Conservation (phyloP, 2,329 filamentous ascomycete species). For the Colletotrichum eleusines region DNA sequence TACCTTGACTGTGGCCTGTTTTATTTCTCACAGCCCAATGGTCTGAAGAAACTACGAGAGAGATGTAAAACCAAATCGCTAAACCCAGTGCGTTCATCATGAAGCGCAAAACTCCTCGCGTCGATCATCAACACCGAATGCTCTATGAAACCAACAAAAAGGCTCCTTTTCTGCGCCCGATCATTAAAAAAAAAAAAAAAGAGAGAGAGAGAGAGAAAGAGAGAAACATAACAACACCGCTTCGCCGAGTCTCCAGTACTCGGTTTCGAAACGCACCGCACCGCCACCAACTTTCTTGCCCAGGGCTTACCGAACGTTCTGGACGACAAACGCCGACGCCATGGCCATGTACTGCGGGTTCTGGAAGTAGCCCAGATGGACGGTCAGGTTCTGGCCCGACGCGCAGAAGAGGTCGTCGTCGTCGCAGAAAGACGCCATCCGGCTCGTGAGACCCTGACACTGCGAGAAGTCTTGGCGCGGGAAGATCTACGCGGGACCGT, state of each 20-base stretch:
- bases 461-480: conserved; percentile 28
- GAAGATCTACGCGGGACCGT: conserved; percentile 20
- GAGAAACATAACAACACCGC: not conserved
- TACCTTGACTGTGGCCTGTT: not conserved
- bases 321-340: conserved; percentile 16
- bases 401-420: conserved; percentile 36
- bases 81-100: conserved; percentile 17
- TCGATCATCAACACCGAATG: conserved; percentile 36
- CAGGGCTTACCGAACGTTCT: conserved; percentile 11
- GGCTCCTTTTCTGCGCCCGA: not conserved
- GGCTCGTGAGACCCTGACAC: conserved; percentile 9
- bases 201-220: too few species aligned
- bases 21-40: not conserved
- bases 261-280: not conserved
- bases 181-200: conserved; percentile 7
- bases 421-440: conserved; percentile 33
- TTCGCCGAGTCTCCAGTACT: conserved; percentile 29
- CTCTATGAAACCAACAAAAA: not conserved
- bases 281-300: not conserved
- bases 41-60: not conserved
- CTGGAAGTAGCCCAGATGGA: conserved; percentile 37
- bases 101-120: conserved; percentile 20
- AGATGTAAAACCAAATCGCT: not conserved
- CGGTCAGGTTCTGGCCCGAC: conserved; percentile 34
- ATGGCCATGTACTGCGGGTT: conserved; percentile 27